Evolutionary conservation across 169 alveolate species (phyloP).

Genomic region (Fabrea salina): DNA sequence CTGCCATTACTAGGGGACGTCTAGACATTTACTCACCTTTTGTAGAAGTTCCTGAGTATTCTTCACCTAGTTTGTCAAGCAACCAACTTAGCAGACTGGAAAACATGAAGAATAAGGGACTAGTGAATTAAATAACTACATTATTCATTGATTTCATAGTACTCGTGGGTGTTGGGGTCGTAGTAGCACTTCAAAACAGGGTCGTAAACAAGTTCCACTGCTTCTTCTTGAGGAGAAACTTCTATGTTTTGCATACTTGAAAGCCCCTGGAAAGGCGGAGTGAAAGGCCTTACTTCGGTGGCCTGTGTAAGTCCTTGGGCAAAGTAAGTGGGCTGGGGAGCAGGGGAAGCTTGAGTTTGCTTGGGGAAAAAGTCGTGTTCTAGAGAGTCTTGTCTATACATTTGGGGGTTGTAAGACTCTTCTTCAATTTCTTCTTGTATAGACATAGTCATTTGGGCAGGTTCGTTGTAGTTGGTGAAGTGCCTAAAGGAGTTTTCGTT

Average conservation of each 20-base stretch:
- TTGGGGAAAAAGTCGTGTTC: background rate
- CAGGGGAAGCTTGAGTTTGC: background rate
- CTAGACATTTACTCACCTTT: conserved; percentile 26
- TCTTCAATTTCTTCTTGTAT: conserved; percentile 25
- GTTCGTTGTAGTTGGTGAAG: too few species aligned
- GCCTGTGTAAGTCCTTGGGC: background rate
- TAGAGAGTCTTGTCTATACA: background rate
- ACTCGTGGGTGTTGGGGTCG: conserved; percentile 10
- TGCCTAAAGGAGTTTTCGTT: too few species aligned
- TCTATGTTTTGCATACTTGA: background rate
- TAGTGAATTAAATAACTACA: background rate
- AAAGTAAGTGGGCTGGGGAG: background rate
- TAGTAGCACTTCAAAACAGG: conserved; percentile 18
- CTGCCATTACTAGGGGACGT: conserved; percentile 1
- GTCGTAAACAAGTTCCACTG: conserved; percentile 3
- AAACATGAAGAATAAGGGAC: too few species aligned
- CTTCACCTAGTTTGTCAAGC: too few species aligned
- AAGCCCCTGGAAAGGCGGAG: conserved; percentile 22
- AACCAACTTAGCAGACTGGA: too few species aligned
- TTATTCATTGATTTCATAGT: conserved; percentile 11
- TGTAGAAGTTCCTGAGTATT: too few species aligned
- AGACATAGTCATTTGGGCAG: too few species aligned
- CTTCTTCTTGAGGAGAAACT: background rate
- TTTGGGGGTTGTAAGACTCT: background rate
- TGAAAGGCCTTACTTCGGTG: conserved; percentile 15